phyloP scores from a whole-genome alignment of 352 stramenopile species.

The Globisporangium polare region DNA sequence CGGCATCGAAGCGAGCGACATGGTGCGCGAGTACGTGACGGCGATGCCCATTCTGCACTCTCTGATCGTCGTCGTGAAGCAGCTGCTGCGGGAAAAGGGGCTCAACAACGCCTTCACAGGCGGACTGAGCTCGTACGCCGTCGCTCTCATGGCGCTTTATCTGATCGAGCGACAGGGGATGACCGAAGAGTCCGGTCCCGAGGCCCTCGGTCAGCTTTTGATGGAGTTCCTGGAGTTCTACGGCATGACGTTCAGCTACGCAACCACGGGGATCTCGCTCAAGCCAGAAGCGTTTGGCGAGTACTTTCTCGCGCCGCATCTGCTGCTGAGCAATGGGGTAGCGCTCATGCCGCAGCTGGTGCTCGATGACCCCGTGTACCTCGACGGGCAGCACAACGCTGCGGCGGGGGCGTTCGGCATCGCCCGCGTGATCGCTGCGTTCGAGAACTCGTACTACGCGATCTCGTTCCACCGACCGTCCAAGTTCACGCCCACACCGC shows the following conservation, averaged over 20 bases:
- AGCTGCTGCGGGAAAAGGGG: slow-evolving; percentile 83
- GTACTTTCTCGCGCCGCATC: slow-evolving; percentile 56
- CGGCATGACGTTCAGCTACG: slow-evolving; percentile 80
- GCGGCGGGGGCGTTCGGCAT: slow-evolving; percentile 74
- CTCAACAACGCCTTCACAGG: slow-evolving; percentile 90
- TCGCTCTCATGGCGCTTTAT: slow-evolving; percentile 82
- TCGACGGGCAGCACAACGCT: slow-evolving; percentile 73
- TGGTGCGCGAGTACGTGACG: slow-evolving; percentile 73
- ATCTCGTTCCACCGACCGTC: slow-evolving; percentile 68
- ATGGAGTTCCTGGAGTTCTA: slow-evolving; percentile 90
- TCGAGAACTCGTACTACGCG: slow-evolving; percentile 82
- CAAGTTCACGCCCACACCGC: slow-evolving; percentile 74
- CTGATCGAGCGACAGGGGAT: slow-evolving; percentile 59
- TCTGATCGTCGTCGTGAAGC: slow-evolving; percentile 82
- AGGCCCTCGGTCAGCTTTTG: slow-evolving; percentile 57
- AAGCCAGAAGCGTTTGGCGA: slow-evolving; percentile 74
- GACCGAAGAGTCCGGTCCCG: slow-evolving; percentile 22
- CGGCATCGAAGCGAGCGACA: slow-evolving; percentile 79
- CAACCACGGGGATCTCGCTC: slow-evolving; percentile 75
- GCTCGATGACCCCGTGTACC: slow-evolving; percentile 79
- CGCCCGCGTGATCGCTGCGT: slow-evolving; percentile 67
- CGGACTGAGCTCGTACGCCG: slow-evolving; percentile 85
- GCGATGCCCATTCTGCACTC: slow-evolving; percentile 69
- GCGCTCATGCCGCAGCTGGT: slow-evolving; percentile 73
- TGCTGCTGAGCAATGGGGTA: slow-evolving; percentile 33